phyloP scores from a whole-genome alignment of 2,329 filamentous ascomycete species.

The Xylariaceae sp. region DNA sequence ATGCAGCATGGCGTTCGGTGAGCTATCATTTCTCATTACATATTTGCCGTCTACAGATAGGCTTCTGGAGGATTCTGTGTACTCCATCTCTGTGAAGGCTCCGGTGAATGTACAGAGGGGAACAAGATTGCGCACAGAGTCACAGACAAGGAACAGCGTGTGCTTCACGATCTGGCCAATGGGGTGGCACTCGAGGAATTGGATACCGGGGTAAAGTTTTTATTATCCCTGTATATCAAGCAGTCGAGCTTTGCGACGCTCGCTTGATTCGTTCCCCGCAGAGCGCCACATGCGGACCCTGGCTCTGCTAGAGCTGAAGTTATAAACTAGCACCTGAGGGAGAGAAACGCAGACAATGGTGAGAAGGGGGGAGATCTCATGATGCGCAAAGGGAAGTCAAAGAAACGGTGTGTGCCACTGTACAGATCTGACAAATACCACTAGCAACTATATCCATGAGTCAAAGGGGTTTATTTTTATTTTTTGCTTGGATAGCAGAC shows the following conservation, averaged over 20 bases:
- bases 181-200: conserved; percentile 13
- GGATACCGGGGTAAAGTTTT: background rate
- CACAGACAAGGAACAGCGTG: conserved; percentile 11
- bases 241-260: background rate
- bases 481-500: too few relatives aligned
- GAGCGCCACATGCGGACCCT: too few relatives aligned
- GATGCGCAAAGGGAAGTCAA: too few relatives aligned
- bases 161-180: background rate
- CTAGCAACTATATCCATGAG: background rate
- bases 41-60: too few relatives aligned
- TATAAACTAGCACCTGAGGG: too few relatives aligned
- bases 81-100: too few relatives aligned
- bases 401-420: background rate
- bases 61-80: too few relatives aligned
- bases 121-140: conserved; percentile 12
- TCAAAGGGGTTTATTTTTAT: too few relatives aligned
- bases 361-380: background rate
- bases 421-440: conserved; percentile 6
- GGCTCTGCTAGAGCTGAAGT: too few relatives aligned
- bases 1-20: too few relatives aligned
- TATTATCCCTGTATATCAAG: background rate
- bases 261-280: too few relatives aligned
- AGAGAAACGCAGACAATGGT: background rate
- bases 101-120: background rate
- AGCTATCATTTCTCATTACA: too few relatives aligned